Evolutionary conservation across 169 alveolate species (phyloP).

Genomic region (Amoebophrya sp.): DNA sequence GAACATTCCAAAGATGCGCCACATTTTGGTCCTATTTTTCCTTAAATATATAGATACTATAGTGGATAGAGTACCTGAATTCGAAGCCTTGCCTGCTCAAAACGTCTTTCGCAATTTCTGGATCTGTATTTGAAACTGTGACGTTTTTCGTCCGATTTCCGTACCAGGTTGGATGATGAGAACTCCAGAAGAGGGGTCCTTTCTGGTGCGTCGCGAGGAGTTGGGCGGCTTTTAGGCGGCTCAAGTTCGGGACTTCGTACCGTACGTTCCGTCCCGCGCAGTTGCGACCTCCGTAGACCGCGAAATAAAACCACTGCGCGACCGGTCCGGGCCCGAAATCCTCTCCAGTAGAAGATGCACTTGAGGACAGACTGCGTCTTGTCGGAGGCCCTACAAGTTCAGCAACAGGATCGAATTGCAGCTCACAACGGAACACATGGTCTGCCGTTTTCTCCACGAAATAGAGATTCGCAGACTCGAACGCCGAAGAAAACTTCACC

Average conservation of each 20-base stretch:
- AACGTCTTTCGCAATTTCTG: not conserved
- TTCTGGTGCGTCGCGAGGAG: not conserved
- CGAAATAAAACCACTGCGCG: not conserved
- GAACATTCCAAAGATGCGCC: too few species aligned
- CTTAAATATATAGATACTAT: too few species aligned
- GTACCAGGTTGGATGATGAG: not conserved
- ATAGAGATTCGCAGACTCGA: not conserved
- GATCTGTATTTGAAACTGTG: not conserved
- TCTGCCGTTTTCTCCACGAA: not conserved
- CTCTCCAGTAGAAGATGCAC: too few species aligned
- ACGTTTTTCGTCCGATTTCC: not conserved
- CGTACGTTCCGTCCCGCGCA: constrained; percentile 1
- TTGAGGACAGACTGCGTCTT: too few species aligned
- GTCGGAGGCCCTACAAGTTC: not conserved
- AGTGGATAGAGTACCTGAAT: too few species aligned
- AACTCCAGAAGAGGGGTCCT: not conserved
- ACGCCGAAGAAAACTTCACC: not conserved
- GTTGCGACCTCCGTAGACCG: not conserved
- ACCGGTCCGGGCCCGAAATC: not conserved
- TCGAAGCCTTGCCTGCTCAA: not conserved
- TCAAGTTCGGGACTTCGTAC: not conserved
- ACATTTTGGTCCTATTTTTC: too few species aligned
- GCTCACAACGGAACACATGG: not conserved
- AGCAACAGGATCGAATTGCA: not conserved
- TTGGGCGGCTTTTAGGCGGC: not conserved